Evolutionary conservation across 2,329 filamentous ascomycete species (phyloP).

Genomic region (Colletotrichum shisoi): DNA sequence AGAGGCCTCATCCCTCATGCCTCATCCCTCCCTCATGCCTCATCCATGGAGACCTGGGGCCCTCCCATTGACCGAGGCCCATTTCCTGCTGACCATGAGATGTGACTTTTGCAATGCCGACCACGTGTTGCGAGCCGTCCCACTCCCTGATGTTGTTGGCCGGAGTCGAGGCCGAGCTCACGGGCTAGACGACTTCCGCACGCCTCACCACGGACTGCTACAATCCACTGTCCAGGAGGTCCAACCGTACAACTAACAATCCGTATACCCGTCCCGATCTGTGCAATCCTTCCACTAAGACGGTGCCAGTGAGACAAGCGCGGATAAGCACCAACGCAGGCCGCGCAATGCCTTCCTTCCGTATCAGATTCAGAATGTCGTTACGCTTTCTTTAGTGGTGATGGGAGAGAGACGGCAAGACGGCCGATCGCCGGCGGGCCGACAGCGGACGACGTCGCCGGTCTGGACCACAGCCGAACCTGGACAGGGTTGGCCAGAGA

Average conservation of each 20-base stretch:
- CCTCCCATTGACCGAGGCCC: constrained; percentile 9
- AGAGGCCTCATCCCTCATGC: constrained; percentile 7
- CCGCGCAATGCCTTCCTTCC: constrained; percentile 33
- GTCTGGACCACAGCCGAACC: constrained; percentile 15
- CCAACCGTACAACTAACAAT: constrained; percentile 14
- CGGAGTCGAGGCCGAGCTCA: constrained; percentile 4
- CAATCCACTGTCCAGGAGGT: constrained; percentile 11
- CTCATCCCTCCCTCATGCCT: background rate
- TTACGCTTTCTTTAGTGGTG: too few relatives aligned
- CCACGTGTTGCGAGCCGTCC: constrained; percentile 14
- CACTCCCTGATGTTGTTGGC: background rate
- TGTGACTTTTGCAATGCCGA: constrained; percentile 12
- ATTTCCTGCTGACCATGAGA: constrained; percentile 19
- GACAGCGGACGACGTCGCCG: background rate
- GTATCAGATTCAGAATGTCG: too few relatives aligned
- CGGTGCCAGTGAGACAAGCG: constrained; percentile 26
- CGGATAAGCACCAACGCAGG: constrained; percentile 29
- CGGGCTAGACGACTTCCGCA: background rate
- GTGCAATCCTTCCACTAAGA: constrained; percentile 21
- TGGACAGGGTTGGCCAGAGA: constrained; percentile 12
- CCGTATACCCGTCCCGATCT: constrained; percentile 21
- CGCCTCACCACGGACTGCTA: background rate
- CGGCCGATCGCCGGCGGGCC: background rate
- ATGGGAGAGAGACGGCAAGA: background rate
- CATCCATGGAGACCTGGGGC: background rate